These are phyloP conservation scores for Cercospora citrullina DNA, from an alignment of 2,329 filamentous ascomycete genomes.

Conservation along the genomic window DNA sequence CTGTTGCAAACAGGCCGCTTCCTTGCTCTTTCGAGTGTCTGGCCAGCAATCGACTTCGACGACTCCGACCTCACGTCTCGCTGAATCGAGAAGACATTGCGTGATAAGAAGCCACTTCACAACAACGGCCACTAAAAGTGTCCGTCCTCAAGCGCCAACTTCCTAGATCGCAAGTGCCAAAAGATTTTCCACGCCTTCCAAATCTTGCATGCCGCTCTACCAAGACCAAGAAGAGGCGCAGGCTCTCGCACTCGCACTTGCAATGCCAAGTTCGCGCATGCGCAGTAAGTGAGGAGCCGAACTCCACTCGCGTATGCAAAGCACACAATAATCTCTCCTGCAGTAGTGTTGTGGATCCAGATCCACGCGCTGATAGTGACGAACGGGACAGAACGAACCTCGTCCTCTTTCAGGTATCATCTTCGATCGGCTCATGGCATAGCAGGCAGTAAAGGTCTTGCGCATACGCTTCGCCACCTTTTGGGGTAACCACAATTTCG, in stretches of 20 bases:
- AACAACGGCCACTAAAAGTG: neutral
- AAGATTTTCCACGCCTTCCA: neutral
- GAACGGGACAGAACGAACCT: neutral
- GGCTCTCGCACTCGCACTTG: neutral
- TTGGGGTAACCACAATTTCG: constrained; percentile 35
- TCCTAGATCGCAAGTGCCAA: neutral
- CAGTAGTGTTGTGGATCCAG: constrained; percentile 6
- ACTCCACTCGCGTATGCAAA: neutral
- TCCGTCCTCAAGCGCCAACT: neutral
- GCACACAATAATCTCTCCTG: constrained; percentile 7
- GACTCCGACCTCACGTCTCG: neutral
- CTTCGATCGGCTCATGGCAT: constrained; percentile 30
- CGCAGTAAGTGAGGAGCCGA: neutral
- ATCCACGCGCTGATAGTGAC: neutral
- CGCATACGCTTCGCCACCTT: constrained; percentile 26
- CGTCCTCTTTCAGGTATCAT: constrained; percentile 20
- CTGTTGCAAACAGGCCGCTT: neutral
- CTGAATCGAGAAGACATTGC: neutral
- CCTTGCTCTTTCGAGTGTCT: neutral
- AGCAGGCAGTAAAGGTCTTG: constrained; percentile 35
- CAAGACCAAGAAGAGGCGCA: neutral
- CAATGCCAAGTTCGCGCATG: neutral
- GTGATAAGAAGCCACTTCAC: neutral
- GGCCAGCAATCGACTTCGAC: neutral
- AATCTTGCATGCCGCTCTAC: neutral